Conservation (phyloP, 2,329 filamentous ascomycete species). For the Aspergillus luchuensis region DNA sequence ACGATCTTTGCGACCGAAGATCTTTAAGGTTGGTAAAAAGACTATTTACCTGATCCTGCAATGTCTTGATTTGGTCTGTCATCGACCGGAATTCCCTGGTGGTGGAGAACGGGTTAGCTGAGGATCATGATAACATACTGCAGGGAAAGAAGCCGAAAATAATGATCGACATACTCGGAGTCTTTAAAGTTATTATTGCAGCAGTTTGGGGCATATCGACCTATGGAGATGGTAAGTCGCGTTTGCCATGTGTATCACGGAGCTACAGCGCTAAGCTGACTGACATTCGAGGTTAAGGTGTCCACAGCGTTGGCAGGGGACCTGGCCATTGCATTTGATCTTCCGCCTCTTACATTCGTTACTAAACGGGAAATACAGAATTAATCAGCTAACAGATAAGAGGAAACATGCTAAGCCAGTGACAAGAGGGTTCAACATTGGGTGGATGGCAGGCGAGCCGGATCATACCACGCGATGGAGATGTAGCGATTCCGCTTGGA, state of each 20-base stretch:
- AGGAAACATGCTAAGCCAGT: background rate
- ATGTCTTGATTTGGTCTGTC: constrained; percentile 68
- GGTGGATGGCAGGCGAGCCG: background rate
- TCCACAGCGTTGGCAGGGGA: constrained; percentile 65
- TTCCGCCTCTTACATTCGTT: constrained; percentile 68
- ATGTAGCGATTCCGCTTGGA: constrained; percentile 69
- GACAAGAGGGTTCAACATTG: constrained; percentile 1
- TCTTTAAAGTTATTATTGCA: constrained; percentile 82
- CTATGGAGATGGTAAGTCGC: constrained; percentile 24
- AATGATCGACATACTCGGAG: constrained; percentile 61
- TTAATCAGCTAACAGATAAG: constrained; percentile 15
- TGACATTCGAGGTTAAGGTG: constrained; percentile 63
- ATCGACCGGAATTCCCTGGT: constrained; percentile 76
- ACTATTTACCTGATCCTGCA: constrained; percentile 82
- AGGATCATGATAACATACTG: background rate
- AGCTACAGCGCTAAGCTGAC: constrained; percentile 10
- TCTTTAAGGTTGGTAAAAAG: constrained; percentile 72
- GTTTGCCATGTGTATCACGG: background rate
- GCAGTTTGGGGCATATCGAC: constrained; percentile 67
- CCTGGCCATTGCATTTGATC: constrained; percentile 69
- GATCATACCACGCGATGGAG: constrained; percentile 63
- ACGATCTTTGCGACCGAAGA: constrained; percentile 56
- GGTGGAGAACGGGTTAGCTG: constrained; percentile 11
- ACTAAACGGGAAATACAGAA: constrained; percentile 35
- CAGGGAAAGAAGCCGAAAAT: background rate